These are phyloP conservation scores for Protomyces inouyei DNA, from an alignment of 1,139 yeast species.

Conservation along the genomic window DNA sequence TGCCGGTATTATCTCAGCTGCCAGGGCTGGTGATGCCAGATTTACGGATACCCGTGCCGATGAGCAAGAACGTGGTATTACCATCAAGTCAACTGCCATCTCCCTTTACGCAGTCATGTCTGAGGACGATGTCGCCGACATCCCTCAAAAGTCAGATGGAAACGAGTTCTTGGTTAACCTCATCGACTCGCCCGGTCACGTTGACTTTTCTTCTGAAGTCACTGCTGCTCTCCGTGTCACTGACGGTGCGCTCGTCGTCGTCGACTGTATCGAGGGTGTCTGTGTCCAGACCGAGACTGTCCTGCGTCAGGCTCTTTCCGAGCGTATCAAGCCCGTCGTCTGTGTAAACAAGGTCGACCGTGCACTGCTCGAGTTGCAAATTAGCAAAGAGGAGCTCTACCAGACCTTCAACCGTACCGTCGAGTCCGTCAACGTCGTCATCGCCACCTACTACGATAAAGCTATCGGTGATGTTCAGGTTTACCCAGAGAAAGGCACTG, in stretches of 20 bases:
- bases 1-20: slow-evolving; percentile 99
- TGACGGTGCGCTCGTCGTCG: slow-evolving; percentile 99
- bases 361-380: slow-evolving; percentile 98
- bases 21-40: slow-evolving; percentile 99
- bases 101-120: slow-evolving; percentile 86
- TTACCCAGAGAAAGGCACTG: slow-evolving; percentile 98
- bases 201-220: slow-evolving; percentile 99
- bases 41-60: slow-evolving; percentile 99
- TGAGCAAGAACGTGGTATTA: slow-evolving; percentile 99
- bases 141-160: slow-evolving; percentile 91
- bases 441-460: slow-evolving; percentile 90
- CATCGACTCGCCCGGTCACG: slow-evolving; percentile 99
- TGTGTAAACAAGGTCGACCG: slow-evolving; percentile 99
- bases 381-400: slow-evolving; percentile 97
- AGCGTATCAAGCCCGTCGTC: slow-evolving; percentile 98
- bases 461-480: slow-evolving; percentile 94
- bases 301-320: slow-evolving; percentile 98
- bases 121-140: slow-evolving; percentile 91
- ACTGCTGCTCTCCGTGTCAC: slow-evolving; percentile 99
- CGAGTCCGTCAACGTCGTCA: slow-evolving; percentile 97
- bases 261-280: slow-evolving; percentile 99
- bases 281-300: slow-evolving; percentile 99
- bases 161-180: slow-evolving; percentile 93
- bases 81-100: slow-evolving; percentile 98
- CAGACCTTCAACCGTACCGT: slow-evolving; percentile 98